phyloP scores from a whole-genome alignment of 2,329 filamentous ascomycete species.

The Coniochaeta prunicola region DNA sequence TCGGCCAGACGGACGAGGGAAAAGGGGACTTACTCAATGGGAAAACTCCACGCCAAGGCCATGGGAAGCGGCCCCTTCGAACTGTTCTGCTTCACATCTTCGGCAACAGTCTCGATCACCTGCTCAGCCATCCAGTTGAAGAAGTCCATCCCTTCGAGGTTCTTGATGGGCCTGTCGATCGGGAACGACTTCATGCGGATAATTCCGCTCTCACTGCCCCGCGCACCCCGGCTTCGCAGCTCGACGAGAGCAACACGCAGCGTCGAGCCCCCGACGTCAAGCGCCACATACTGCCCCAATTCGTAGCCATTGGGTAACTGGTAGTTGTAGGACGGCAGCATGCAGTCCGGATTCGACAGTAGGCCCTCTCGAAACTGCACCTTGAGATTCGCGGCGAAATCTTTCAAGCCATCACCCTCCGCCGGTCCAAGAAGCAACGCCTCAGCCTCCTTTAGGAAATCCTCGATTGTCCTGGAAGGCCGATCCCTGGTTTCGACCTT shows the following conservation, averaged over 20 bases:
- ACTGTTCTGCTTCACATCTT: constrained; percentile 29
- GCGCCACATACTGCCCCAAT: constrained; percentile 50
- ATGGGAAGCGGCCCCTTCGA: constrained; percentile 42
- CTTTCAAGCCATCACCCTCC: constrained; percentile 33
- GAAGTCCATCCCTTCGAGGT: constrained; percentile 50
- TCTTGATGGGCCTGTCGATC: constrained; percentile 49
- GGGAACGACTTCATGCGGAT: constrained; percentile 47
- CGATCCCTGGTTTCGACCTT: constrained; percentile 12
- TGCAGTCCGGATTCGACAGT: constrained; percentile 45
- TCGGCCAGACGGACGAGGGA: not conserved
- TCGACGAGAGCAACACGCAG: constrained; percentile 58
- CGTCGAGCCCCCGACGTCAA: constrained; percentile 65
- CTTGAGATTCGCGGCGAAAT: constrained; percentile 43
- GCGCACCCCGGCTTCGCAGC: constrained; percentile 37
- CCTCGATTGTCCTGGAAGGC: constrained; percentile 24
- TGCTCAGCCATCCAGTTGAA: constrained; percentile 62
- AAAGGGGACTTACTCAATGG: constrained; percentile 50
- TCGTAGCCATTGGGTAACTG: constrained; percentile 55
- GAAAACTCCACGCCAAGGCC: constrained; percentile 63
- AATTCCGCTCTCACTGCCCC: constrained; percentile 38
- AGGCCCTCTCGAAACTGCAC: constrained; percentile 47
- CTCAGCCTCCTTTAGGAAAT: constrained; percentile 52
- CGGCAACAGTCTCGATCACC: constrained; percentile 48
- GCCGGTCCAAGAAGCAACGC: constrained; percentile 40
- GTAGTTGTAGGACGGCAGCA: constrained; percentile 61